Base-by-base conservation (phyloP, 2,329 filamentous ascomycete species). In the Malbranchea zuffiana region DNA sequence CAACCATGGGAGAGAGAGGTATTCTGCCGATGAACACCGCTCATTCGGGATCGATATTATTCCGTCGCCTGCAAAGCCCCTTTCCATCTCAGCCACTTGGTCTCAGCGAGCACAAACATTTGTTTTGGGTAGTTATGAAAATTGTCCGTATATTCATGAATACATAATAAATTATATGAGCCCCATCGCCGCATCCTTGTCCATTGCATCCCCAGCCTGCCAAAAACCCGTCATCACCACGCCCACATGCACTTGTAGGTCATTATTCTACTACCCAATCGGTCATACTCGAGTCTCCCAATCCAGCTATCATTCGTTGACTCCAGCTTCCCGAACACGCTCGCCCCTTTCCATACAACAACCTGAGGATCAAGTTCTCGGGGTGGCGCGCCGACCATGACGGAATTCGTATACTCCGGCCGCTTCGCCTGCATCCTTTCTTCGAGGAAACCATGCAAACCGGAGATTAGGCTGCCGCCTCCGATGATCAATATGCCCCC, bases 341-440 rank as follows among this genome's bases (percentile, higher is more conserved):
- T 94, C 1, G 84, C 90, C 3, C 90, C 90, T 70, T 98, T 98
- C 90, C 90, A 98, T 6, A 80, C 79, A 36, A 96, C 82, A n/a
- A 96, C 87, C 61, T 95, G 86, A 42, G 90, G 85, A 61, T 98
- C 90, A 66, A 98, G 80, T 50, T 98, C 90, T 50, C 88, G 71
- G 0, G 90, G 90, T n/a, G 77, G 76, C 13, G 71, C 68, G 1
- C 73, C 75, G 16, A 81, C 74, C 44, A 80, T 66, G 39, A 81
- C 75, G 47, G 78, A 70, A 70, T 90, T 77, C 4, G 67, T 64
- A 45, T 72, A 73, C n/a, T 65, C 67, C 1, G 74, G 72, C 35
- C 71, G 61, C 17, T 79, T 69, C 44, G 72, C 69, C 50, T 84
- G 78, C 34, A 96, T 70, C 50, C 77, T 74, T 52, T 88, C 81